Percentiles rank a stretch among this genome's conserved stretches.
phyloP scores from a whole-genome alignment of 345 rosid genomes.

The Cardamine chenopodiifolia region DNA sequence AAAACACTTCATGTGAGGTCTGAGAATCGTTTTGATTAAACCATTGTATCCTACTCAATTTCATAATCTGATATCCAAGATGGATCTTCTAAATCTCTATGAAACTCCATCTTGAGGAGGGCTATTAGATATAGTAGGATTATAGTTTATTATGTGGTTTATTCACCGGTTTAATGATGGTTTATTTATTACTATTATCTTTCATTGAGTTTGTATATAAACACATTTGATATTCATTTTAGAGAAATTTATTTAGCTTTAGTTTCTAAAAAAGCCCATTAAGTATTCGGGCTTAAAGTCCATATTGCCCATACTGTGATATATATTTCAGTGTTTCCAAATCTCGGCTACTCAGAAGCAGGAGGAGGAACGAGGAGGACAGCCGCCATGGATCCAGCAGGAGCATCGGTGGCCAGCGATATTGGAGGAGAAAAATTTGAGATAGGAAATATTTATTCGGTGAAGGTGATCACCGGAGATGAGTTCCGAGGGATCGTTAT shows the following conservation, averaged over 20 bases:
- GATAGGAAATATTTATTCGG: conserved; percentile 82
- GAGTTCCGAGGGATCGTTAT: conserved; percentile 89
- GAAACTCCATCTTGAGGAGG: neutral
- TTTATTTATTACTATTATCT: no score
- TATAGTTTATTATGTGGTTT: no score
- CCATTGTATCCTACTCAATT: neutral
- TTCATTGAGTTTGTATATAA: no score
- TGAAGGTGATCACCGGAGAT: conserved; percentile 89
- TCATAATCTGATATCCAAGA: neutral
- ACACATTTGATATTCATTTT: no score
- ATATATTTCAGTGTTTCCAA: neutral
- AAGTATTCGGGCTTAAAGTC: conserved; percentile 17
- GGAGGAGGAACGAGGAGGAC: conserved; percentile 29
- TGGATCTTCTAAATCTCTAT: neutral
- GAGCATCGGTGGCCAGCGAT: conserved; percentile 44
- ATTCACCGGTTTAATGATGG: no score
- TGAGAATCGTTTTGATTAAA: neutral
- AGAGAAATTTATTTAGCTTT: no score
- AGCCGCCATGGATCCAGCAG: conserved; percentile 51
- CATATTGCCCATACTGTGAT: neutral
- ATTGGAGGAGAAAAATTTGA: conserved; percentile 54
- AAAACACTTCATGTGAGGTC: neutral
- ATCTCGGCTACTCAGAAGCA: conserved; percentile 29
- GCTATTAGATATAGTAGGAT: neutral
- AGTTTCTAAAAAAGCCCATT: neutral